Percentiles rank a stretch among this genome's conserved stretches.
These are phyloP conservation scores for Aegilops umbellulata DNA, from an alignment of 176 grass and related monocot genomes.

Conservation along the genomic window DNA sequence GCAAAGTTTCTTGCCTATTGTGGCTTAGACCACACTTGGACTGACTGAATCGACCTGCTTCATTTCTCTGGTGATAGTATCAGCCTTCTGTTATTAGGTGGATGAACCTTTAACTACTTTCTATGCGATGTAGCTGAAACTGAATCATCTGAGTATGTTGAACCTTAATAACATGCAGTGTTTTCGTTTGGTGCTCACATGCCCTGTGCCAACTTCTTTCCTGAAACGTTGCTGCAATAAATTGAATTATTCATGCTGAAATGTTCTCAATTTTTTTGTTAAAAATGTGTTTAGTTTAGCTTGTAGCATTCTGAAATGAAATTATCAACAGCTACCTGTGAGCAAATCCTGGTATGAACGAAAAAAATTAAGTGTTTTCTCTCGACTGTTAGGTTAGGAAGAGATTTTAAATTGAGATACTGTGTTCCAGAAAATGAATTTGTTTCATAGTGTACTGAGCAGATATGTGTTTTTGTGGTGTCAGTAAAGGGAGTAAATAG, in stretches of 20 bases:
- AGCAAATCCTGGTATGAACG: not conserved
- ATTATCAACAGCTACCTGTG: not conserved
- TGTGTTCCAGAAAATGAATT: not conserved
- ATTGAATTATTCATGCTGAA: not conserved
- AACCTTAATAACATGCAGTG: not conserved
- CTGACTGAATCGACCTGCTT: not conserved
- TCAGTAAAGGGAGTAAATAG: not conserved
- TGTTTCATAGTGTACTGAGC: not conserved
- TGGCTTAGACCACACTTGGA: not conserved
- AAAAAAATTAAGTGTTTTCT: not conserved
- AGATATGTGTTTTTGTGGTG: not conserved
- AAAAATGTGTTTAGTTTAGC: not conserved
- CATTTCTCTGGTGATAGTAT: not conserved
- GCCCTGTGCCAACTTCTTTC: not conserved
- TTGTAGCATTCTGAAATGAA: not conserved
- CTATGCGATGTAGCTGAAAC: not conserved
- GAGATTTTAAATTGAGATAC: not conserved
- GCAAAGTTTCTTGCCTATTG: not conserved
- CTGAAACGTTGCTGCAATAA: not conserved
- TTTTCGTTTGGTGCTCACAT: not conserved
- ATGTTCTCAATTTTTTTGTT: not conserved
- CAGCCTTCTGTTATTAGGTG: not conserved
- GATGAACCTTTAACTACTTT: not conserved
- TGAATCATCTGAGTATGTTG: not conserved
- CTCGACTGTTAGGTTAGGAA: not conserved